A percentile compares a stretch with the other conserved stretches of the same genome.
Conservation (phyloP, 768 basidiomycete species). For the Lyophyllum decastes region DNA sequence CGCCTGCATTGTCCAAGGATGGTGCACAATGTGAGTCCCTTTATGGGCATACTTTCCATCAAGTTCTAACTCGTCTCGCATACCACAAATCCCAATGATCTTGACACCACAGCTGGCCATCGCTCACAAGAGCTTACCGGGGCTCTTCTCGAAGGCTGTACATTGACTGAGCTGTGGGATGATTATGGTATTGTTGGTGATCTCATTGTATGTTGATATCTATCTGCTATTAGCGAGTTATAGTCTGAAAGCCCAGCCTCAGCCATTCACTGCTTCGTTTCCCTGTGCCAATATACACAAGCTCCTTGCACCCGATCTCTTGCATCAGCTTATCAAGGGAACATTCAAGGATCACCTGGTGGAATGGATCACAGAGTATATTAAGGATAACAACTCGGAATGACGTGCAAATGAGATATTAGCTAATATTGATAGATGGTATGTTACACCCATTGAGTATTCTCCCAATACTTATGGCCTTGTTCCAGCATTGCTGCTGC, state of each 20-base stretch:
- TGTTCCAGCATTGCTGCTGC: constrained; percentile 23
- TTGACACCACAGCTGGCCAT: constrained; percentile 6
- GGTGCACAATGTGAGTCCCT: constrained; percentile 25
- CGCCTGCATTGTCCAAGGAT: constrained; percentile 23
- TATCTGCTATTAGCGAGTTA: background rate
- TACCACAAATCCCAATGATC: constrained; percentile 7
- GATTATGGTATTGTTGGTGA: constrained; percentile 24
- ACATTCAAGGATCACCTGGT: constrained; percentile 40
- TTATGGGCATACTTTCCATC: background rate
- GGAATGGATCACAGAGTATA: constrained; percentile 29
- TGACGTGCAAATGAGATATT: constrained; percentile 24
- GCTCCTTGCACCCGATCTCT: constrained; percentile 25
- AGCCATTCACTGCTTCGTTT: constrained; percentile 16
- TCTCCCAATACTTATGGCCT: background rate
- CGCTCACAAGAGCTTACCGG: constrained; percentile 17
- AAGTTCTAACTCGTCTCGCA: constrained; percentile 6
- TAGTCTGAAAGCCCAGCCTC: background rate
- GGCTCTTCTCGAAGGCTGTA: constrained; percentile 14
- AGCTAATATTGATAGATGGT: constrained; percentile 36
- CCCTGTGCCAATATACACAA: constrained; percentile 27
- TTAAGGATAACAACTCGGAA: constrained; percentile 11
- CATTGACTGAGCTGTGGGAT: constrained; percentile 22
- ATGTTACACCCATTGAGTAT: background rate
- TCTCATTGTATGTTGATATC: constrained; percentile 13
- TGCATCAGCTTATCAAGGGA: constrained; percentile 35